These are phyloP conservation scores for Solanum hybrid DNA, from an alignment of 305 asterid species.

Conservation along the genomic window DNA sequence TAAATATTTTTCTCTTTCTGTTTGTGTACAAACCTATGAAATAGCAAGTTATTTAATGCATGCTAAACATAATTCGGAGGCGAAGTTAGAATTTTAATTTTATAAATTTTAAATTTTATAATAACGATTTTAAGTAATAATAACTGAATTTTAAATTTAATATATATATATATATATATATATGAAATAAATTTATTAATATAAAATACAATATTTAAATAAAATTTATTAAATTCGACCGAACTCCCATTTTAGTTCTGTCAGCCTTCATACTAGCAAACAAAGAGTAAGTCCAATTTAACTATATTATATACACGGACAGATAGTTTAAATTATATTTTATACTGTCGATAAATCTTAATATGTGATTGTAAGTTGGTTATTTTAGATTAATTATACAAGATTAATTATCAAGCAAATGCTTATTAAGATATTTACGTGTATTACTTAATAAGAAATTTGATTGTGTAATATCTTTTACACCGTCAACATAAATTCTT, in stretches of 20 bases:
- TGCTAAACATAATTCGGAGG: not conserved
- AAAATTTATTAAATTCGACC: not conserved
- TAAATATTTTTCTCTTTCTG: not conserved
- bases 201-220: too few relatives aligned
- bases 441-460: not conserved
- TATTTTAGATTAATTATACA: not conserved
- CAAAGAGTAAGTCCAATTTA: not conserved
- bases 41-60: not conserved
- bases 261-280: not conserved
- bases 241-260: not conserved
- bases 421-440: not conserved
- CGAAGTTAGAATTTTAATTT: not conserved
- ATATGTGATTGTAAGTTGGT: not conserved
- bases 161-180: not conserved
- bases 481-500: not conserved
- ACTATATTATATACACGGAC: not conserved
- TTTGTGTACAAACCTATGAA: not conserved
- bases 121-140: accelerated
- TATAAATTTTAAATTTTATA: not conserved
- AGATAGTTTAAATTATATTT: not conserved
- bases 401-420: not conserved
- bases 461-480: not conserved
- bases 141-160: not conserved
- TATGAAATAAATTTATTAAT: too few relatives aligned
- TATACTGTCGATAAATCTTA: not conserved